Conservation (phyloP, 768 basidiomycete genomes). For the Boletellus ananas region DNA sequence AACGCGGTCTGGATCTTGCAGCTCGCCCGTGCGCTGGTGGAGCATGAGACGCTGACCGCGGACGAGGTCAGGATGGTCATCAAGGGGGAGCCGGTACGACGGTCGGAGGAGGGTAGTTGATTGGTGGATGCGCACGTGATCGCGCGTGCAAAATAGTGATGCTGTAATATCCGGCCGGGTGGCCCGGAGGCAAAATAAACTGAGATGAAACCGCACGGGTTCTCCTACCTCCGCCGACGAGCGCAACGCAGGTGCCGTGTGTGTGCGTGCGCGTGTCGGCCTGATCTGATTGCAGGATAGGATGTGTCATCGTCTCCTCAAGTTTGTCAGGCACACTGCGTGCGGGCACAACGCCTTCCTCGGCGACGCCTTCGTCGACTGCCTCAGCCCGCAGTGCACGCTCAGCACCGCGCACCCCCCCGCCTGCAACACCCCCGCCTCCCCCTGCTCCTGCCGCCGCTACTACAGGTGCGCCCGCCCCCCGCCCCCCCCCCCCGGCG, state of each 20-base stretch:
- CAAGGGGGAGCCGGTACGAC: constrained; percentile 66
- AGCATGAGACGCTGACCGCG: constrained; percentile 88
- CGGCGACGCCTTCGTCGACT: constrained; percentile 49
- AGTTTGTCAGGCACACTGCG: constrained; percentile 43
- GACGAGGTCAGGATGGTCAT: constrained; percentile 87
- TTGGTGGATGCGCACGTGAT: not conserved
- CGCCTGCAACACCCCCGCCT: constrained; percentile 31
- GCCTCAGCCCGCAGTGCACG: constrained; percentile 40
- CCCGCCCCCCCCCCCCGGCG: not conserved
- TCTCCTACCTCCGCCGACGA: constrained; percentile 57
- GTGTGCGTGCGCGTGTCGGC: not conserved
- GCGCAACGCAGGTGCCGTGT: constrained; percentile 14
- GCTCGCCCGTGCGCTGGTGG: constrained; percentile 89
- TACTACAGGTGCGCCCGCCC: constrained; percentile 46
- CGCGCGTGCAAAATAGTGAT: not conserved
- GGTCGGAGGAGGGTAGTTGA: constrained; percentile 44
- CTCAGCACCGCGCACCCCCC: constrained; percentile 49
- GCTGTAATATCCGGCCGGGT: not conserved
- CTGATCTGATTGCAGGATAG: constrained; percentile 9
- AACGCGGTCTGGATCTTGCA: constrained; percentile 26
- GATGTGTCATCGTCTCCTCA: constrained; percentile 67
- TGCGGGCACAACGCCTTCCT: constrained; percentile 56
- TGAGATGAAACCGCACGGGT: not conserved
- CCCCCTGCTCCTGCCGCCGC: constrained; percentile 47
- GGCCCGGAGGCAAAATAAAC: constrained; percentile 12